phyloP scores from a whole-genome alignment of 305 asterid genomes.

The Withania somnifera region DNA sequence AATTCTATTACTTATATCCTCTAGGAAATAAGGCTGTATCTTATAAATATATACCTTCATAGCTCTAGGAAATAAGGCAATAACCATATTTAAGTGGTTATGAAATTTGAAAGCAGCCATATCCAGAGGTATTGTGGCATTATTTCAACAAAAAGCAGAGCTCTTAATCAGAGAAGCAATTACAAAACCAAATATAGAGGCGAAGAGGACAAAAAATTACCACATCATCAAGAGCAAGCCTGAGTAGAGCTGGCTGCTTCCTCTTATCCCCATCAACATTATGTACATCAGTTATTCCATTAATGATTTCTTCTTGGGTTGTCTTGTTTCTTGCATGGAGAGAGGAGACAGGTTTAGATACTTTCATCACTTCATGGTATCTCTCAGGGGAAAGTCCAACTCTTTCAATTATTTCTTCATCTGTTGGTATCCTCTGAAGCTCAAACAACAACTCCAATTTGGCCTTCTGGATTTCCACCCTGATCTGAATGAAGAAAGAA shows the following conservation, averaged over 20 bases:
- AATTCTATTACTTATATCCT: neutral
- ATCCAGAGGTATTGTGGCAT: neutral
- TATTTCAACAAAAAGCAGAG: neutral
- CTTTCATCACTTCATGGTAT: slow-evolving; percentile 65
- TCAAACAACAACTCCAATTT: slow-evolving; percentile 42
- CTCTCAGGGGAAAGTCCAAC: slow-evolving; percentile 56
- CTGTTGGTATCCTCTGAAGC: slow-evolving; percentile 50
- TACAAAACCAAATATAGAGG: neutral
- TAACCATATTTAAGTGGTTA: neutral
- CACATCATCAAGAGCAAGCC: slow-evolving; percentile 94
- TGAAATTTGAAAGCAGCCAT: neutral
- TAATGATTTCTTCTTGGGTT: slow-evolving; percentile 74
- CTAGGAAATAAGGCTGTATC: neutral
- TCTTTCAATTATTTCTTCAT: slow-evolving; percentile 41
- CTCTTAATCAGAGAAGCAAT: neutral
- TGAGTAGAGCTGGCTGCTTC: slow-evolving; percentile 73
- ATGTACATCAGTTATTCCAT: slow-evolving; percentile 60
- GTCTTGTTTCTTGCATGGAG: slow-evolving; percentile 50
- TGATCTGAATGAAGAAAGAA: slow-evolving; percentile 33
- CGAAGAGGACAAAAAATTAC: slow-evolving; percentile 21
- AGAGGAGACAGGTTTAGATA: slow-evolving; percentile 48
- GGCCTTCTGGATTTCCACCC: slow-evolving; percentile 57
- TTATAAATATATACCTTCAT: neutral
- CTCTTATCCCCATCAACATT: slow-evolving; percentile 57
- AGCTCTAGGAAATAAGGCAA: neutral